Base-by-base conservation (phyloP, 1,139 yeast genomes). In the Suhomyces chickasaworum region DNA sequence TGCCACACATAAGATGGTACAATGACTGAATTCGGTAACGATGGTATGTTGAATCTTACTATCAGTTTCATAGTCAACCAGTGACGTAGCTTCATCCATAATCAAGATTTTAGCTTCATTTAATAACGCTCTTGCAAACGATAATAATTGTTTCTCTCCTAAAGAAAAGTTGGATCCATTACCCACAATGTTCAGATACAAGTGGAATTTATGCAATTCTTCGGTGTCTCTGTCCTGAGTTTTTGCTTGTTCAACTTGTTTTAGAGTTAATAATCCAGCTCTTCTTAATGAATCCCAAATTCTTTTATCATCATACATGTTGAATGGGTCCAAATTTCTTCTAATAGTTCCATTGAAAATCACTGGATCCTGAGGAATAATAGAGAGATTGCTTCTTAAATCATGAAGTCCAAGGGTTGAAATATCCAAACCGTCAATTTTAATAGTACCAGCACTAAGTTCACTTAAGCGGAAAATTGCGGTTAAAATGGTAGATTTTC, bases 361-460 rank as follows among this genome's bases (percentile, higher is more conserved):
- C 2, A 83, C 86, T 1, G 91, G 89, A 52, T 85, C 91, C 62
- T 85, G 91, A 10, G 91, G 91, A 54, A 85, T 85, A 50, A 85
- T 85, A 2, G 88, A 77, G 21, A 85, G 66, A 53, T 77, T 75
- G 15, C 80, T 70, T 53, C 90, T 70, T 53, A 84, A 68, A 46
- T 79, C 81, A 46, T 73, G 68, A 40, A 84, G 67, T 0, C 89
- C 89, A 42, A 84, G 43, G 9, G 63, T 65, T 1, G 82, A 64
- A 44, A 81, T 80, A 57, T 85, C 86, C 34, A 82, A 56, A 1
- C 78, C 86, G 60, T 84, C 91, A 56, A 85, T 81, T 1, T 57
- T 49, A 40, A 85, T 75, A 17, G 54, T 53, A 7, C 91, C 91
- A 2, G 59, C 51, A n/a, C 67, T 59, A 34, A 83, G 62, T 56